A percentile compares a stretch with the other conserved stretches of the same genome.
phyloP scores from a whole-genome alignment of 768 basidiomycete species.

The Suillus plorans region DNA sequence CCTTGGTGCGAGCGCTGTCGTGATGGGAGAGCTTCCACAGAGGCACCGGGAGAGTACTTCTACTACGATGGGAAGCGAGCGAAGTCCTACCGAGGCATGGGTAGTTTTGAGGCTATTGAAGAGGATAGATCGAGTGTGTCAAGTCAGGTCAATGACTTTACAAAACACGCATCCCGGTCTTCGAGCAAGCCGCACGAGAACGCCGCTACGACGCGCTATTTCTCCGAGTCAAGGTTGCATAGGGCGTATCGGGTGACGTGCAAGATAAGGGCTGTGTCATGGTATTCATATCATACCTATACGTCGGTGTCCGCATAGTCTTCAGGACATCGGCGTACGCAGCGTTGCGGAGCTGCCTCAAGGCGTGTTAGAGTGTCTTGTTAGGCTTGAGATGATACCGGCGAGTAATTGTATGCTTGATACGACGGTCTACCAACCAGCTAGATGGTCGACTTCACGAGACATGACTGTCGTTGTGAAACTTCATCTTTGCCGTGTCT shows the following conservation, averaged over 20 bases:
- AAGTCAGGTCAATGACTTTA: slow-evolving; percentile 27
- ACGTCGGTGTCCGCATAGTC: slow-evolving; percentile 82
- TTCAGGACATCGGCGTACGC: slow-evolving; percentile 88
- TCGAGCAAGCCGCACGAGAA: slow-evolving; percentile 67
- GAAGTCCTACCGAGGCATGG: slow-evolving; percentile 99
- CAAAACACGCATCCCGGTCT: slow-evolving; percentile 50
- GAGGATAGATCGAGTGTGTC: slow-evolving; percentile 51
- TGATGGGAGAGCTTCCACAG: slow-evolving; percentile 96
- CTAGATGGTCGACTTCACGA: no score
- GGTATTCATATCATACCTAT: slow-evolving; percentile 86
- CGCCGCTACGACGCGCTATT: slow-evolving; percentile 87
- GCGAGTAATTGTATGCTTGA: slow-evolving; percentile 65
- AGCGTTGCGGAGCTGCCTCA: slow-evolving; percentile 64
- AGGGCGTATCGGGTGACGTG: slow-evolving; percentile 95
- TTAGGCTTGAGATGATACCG: slow-evolving; percentile 91
- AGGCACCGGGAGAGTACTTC: slow-evolving; percentile 98
- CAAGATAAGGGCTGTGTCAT: slow-evolving; percentile 96
- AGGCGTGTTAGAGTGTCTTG: slow-evolving; percentile 62
- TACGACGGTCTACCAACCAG: not conserved
- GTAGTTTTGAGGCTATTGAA: slow-evolving; percentile 91
- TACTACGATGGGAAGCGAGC: slow-evolving; percentile 99
- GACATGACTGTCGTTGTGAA: no score
- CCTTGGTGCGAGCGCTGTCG: slow-evolving; percentile 92
- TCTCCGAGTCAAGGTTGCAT: slow-evolving; percentile 83
- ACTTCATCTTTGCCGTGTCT: no score